Evolutionary conservation across 1,284 basidiomycete species (phyloP).

Genomic region (Moesziomyces antarcticus): DNA sequence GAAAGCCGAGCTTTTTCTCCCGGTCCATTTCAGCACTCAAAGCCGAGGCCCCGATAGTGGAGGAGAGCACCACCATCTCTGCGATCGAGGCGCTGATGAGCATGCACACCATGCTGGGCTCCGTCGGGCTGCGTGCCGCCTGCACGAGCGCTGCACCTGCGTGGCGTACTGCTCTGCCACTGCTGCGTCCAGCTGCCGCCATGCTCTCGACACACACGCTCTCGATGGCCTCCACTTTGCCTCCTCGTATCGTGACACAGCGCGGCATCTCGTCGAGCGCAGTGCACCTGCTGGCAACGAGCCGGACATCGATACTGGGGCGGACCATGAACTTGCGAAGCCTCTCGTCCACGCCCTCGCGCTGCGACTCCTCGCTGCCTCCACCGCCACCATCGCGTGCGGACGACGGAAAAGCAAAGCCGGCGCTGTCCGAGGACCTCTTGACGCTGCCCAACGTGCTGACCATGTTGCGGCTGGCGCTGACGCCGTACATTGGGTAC

Average conservation of each 20-base stretch:
- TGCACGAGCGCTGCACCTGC: background rate
- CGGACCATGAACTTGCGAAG: background rate
- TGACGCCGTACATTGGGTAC: slow-evolving; percentile 91
- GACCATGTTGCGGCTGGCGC: slow-evolving; percentile 83
- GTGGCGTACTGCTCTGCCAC: background rate
- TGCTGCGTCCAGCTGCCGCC: background rate
- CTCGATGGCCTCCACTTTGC: too few species aligned
- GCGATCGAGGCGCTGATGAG: background rate
- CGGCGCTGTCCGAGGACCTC: slow-evolving; percentile 78
- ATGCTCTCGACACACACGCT: too few species aligned
- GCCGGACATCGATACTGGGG: too few species aligned
- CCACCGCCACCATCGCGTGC: slow-evolving; percentile 63
- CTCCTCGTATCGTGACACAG: too few species aligned
- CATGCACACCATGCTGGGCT: slow-evolving; percentile 6
- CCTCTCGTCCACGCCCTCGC: slow-evolving; percentile 1
- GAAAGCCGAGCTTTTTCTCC: slow-evolving; percentile 4
- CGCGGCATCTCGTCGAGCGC: background rate
- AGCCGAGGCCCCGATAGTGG: slow-evolving; percentile 3
- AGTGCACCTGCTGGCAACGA: background rate
- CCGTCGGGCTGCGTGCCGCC: slow-evolving; percentile 15
- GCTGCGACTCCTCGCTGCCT: slow-evolving; percentile 9
- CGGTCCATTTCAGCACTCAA: too few species aligned
- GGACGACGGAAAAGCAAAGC: background rate
- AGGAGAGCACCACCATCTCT: slow-evolving; percentile 8
- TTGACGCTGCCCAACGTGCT: slow-evolving; percentile 94